These are phyloP conservation scores for Aphanomyces astaci DNA, from an alignment of 352 stramenopile genomes.

Conservation along the genomic window DNA sequence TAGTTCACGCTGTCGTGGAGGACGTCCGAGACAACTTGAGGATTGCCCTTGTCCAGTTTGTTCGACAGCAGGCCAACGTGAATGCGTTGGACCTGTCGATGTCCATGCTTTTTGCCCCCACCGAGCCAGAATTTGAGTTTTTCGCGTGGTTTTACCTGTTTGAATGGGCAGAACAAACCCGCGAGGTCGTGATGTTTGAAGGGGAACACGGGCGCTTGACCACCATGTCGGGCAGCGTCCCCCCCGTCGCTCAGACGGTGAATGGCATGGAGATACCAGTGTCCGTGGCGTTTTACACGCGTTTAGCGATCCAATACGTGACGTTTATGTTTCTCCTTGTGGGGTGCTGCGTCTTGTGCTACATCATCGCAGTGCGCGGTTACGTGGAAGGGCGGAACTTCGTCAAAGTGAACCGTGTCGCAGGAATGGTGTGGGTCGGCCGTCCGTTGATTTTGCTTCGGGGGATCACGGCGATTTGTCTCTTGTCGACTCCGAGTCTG, in stretches of 20 bases:
- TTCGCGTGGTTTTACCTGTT: constrained; percentile 11
- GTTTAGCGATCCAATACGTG: not conserved
- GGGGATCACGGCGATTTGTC: not conserved
- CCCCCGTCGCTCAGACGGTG: not conserved
- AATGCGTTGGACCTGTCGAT: not conserved
- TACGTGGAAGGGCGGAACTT: constrained; percentile 2
- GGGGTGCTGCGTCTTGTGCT: not conserved
- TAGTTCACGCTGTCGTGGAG: not conserved
- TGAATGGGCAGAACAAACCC: constrained; percentile 5
- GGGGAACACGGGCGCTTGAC: not conserved
- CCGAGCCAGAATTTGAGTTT: not conserved
- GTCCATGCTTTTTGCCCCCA: not conserved
- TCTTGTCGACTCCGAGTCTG: not conserved
- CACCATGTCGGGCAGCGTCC: not conserved
- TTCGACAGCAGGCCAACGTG: not conserved
- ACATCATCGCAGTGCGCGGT: constrained; percentile 7
- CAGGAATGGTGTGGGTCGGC: constrained; percentile 5
- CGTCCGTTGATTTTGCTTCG: not conserved
- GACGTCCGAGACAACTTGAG: not conserved
- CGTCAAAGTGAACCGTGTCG: constrained; percentile 6
- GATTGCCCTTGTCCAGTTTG: not conserved
- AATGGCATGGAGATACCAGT: not conserved
- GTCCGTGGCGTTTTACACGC: not conserved
- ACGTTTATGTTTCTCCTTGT: not conserved
- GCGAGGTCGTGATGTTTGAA: constrained; percentile 17